Evolutionary conservation across 768 basidiomycete genomes (phyloP).

Genomic region (Calocera viscosa): DNA sequence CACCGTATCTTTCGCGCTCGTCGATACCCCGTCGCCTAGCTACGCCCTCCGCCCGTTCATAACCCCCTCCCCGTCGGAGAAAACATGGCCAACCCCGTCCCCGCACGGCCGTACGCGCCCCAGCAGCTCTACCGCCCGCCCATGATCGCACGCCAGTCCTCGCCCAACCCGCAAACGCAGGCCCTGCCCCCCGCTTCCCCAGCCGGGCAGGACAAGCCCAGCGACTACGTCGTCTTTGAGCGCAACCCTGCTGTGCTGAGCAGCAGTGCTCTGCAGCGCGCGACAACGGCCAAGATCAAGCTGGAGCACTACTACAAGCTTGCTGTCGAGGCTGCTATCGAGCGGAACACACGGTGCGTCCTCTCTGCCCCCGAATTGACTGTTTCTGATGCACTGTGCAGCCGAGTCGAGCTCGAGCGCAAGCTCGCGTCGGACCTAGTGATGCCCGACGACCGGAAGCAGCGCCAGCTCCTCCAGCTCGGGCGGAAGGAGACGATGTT

Average conservation of each 20-base stretch:
- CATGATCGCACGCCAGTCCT: not conserved
- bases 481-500: conserved; percentile 84
- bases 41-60: not conserved
- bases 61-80: not conserved
- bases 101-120: not conserved
- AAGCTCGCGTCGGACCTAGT: conserved; percentile 55
- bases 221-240: conserved; percentile 90
- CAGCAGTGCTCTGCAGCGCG: conserved; percentile 66
- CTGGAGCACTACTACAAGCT: conserved; percentile 96
- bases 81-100: conserved; percentile 6
- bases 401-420: conserved; percentile 79
- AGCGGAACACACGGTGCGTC: conserved; percentile 73
- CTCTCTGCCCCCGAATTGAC: not conserved
- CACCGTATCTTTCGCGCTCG: not conserved
- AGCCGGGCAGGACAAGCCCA: conserved; percentile 19
- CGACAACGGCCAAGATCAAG: conserved; percentile 86
- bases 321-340: conserved; percentile 88
- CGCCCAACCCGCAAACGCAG: not conserved
- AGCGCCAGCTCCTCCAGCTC: conserved; percentile 65
- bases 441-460: conserved; percentile 74
- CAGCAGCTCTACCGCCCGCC: conserved; percentile 7
- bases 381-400: conserved; percentile 24
- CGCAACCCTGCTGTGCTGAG: conserved; percentile 64
- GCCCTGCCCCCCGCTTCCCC: not conserved
- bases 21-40: conserved; percentile 2